Evolutionary conservation across 169 alveolate species (phyloP).

Genomic region (Ichthyophthirius multifiliis): DNA sequence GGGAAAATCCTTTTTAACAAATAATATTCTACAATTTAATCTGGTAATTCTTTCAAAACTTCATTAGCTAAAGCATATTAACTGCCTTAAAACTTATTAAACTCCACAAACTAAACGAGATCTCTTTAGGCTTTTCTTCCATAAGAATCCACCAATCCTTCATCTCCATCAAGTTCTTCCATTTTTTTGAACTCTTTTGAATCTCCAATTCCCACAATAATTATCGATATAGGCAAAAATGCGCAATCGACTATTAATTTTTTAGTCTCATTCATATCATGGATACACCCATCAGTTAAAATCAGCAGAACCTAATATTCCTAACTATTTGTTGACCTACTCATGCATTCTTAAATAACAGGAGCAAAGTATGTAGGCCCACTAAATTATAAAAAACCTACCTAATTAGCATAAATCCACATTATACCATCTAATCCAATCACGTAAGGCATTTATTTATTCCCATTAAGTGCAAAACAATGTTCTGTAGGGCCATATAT

Average conservation of each 20-base stretch:
- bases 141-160: constrained; percentile 41
- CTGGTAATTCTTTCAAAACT: constrained; percentile 64
- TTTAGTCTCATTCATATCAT: constrained; percentile 71
- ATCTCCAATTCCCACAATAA: constrained; percentile 86
- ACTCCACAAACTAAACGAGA: constrained; percentile 77
- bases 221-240: constrained; percentile 68
- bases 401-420: constrained; percentile 21
- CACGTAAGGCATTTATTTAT: no score
- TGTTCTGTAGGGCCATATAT: no score
- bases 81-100: constrained; percentile 13
- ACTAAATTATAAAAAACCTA: constrained; percentile 9
- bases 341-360: constrained; percentile 29
- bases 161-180: constrained; percentile 81
- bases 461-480: no score
- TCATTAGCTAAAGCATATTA: constrained; percentile 48
- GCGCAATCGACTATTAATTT: constrained; percentile 72
- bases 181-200: constrained; percentile 72
- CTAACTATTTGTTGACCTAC: background rate
- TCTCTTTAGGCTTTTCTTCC: constrained; percentile 74
- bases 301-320: constrained; percentile 68
- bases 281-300: constrained; percentile 81
- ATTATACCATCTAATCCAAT: constrained; percentile 32
- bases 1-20: background rate
- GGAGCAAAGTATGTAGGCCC: constrained; percentile 68
- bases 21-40: constrained; percentile 52